Base-by-base conservation (phyloP, 352 stramenopile genomes). In the Phytopythium kandeliae region DNA sequence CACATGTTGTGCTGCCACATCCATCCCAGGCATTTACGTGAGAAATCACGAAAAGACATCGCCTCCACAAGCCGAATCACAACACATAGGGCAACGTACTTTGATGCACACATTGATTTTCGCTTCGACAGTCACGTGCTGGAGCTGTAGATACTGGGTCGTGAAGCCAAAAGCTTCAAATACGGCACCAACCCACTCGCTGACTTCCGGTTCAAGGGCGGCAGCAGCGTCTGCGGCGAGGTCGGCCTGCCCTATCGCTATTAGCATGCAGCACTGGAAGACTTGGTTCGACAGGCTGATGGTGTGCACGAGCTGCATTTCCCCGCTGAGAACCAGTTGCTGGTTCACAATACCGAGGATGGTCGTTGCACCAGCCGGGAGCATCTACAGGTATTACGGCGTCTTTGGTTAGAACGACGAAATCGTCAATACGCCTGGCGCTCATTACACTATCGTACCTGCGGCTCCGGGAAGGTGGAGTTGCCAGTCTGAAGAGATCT, bases 71-170 rank as follows among this genome's bases (percentile, higher is more conserved):
- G 31, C 11, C 11, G 11, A 7, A 31, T 10, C 28, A 9, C 28
- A 31, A 31, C 28, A 31, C 4, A 3, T 4, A 25, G 22, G 25
- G 8, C 26, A 9, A 7, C 25, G 30, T 48, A 72, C 63, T 57
- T 84, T 92, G 47, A 89, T 83, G 48, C 73, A 83, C 19, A 92
- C 72, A 57, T 85, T 87, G 33, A 85, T 58, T 55, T 75, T 77
- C 30, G 76, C 47, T 0, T 35, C 47, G 12, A 71, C 25, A 1
- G 78, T 83, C 6, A 86, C 57, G 1, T 61, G 57, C 30, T 66
- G 37, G 2, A 88, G 58, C 2, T 56, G 52, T 36, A 88, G 53
- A 3, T 70, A 71, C 16, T 78, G 58, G 0, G 47, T 28, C 19
- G 63, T 48, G 45, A 83, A 77, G 4, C 65, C 75, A 57, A 92